phyloP scores from a whole-genome alignment of 2,329 filamentous ascomycete genomes.

The Talaromyces verruculosus region DNA sequence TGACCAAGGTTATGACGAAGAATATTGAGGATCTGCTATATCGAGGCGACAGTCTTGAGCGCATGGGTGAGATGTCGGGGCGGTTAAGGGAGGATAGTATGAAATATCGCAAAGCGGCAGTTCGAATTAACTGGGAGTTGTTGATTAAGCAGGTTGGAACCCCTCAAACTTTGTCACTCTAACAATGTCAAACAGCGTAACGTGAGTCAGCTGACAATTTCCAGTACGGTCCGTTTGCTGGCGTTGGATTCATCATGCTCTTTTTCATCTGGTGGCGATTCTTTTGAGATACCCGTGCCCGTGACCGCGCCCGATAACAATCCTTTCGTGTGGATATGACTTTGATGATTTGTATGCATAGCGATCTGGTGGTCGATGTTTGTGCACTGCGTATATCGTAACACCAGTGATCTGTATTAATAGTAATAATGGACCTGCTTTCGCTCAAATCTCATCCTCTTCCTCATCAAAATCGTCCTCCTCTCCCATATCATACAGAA shows the following conservation, averaged over 20 bases:
- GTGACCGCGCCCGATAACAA: constrained; percentile 17
- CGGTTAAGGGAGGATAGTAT: constrained; percentile 86
- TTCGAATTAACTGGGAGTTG: constrained; percentile 97
- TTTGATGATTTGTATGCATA: constrained; percentile 31
- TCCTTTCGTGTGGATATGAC: constrained; percentile 37
- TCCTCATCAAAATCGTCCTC: constrained; percentile 98
- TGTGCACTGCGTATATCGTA: background rate
- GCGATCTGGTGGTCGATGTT: constrained; percentile 11
- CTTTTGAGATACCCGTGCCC: constrained; percentile 57
- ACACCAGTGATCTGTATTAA: constrained; percentile 6
- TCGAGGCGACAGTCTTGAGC: constrained; percentile 86
- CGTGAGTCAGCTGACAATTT: constrained; percentile 26
- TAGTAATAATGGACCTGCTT: constrained; percentile 5
- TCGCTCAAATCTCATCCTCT: constrained; percentile 76
- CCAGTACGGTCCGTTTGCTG: constrained; percentile 84
- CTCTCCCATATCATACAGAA: constrained; percentile 92
- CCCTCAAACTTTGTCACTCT: background rate
- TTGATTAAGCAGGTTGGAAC: constrained; percentile 74
- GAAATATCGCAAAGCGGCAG: constrained; percentile 90
- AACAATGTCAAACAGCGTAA: background rate
- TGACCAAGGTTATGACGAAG: constrained; percentile 99
- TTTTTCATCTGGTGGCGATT: constrained; percentile 92
- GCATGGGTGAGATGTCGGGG: constrained; percentile 93
- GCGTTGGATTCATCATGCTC: constrained; percentile 75
- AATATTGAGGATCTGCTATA: constrained; percentile 98